Evolutionary conservation across 768 basidiomycete species (phyloP).

Genomic region (Agrocybe chaxingu): DNA sequence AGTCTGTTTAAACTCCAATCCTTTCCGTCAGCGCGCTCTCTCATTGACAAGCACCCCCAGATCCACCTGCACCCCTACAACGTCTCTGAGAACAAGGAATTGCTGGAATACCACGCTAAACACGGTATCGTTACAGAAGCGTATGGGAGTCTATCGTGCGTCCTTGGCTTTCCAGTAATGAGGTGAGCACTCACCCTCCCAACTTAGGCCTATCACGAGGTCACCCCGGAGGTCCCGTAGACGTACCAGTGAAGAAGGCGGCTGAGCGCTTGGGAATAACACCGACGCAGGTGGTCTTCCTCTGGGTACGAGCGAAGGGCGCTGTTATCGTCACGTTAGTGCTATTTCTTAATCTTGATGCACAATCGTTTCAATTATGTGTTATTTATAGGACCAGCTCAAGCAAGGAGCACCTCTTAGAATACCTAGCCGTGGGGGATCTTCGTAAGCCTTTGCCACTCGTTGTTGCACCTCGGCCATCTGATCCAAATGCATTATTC

Average conservation of each 20-base stretch:
- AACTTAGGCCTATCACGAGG: conserved; percentile 50
- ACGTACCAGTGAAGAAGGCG: conserved; percentile 47
- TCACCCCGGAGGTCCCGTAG: conserved; percentile 61
- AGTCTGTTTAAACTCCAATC: conserved; percentile 27
- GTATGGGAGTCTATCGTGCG: conserved; percentile 65
- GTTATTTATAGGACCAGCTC: conserved; percentile 50
- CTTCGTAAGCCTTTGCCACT: conserved; percentile 26
- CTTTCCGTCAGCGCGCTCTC: neutral
- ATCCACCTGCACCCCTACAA: conserved; percentile 49
- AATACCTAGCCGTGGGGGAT: conserved; percentile 65
- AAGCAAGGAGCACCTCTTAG: conserved; percentile 57
- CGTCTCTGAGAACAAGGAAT: conserved; percentile 44
- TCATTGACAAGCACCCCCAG: too few species aligned
- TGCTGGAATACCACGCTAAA: conserved; percentile 54
- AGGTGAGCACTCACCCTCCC: neutral
- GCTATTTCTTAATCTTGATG: neutral
- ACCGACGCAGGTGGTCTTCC: conserved; percentile 66
- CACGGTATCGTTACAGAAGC: conserved; percentile 67
- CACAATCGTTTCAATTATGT: neutral
- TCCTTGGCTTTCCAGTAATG: neutral
- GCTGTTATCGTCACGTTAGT: conserved; percentile 63
- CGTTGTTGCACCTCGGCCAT: neutral
- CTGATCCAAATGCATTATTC: neutral
- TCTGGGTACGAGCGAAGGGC: conserved; percentile 67
- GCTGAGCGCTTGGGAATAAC: too few species aligned